Percentiles rank a stretch among this genome's conserved stretches.
These are phyloP conservation scores for Exophiala dermatitidis DNA, from an alignment of 2,329 filamentous ascomycete species.

Conservation along the genomic window DNA sequence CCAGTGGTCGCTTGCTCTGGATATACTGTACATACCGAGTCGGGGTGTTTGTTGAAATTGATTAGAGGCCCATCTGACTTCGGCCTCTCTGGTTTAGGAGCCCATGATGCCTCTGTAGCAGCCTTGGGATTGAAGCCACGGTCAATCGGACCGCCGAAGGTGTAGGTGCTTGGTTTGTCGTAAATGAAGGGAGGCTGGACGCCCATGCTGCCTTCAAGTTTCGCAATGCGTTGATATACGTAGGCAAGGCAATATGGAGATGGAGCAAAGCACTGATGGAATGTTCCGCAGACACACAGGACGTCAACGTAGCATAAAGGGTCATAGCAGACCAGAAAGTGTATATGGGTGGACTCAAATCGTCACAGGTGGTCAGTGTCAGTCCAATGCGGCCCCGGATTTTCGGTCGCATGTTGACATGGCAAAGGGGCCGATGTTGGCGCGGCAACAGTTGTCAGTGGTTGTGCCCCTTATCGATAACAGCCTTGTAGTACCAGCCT, in stretches of 20 bases:
- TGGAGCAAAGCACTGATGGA: conserved; percentile 4
- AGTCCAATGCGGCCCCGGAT: background rate
- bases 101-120: conserved; percentile 70
- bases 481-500: background rate
- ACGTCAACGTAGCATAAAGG: background rate
- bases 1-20: background rate
- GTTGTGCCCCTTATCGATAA: background rate
- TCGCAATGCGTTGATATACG: background rate
- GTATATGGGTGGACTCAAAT: background rate
- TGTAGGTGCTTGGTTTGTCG: conserved; percentile 48
- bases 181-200: conserved; percentile 67
- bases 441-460: background rate
- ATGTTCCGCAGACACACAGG: background rate
- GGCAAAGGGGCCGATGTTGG: background rate
- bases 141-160: conserved; percentile 47
- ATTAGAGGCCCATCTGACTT: conserved; percentile 70
- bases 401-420: background rate
- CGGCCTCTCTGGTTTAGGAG: conserved; percentile 53
- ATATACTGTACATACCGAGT: conserved; percentile 50
- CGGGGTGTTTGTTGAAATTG: conserved; percentile 77
- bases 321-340: background rate
- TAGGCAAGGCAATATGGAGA: background rate
- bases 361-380: background rate
- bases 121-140: conserved; percentile 77
- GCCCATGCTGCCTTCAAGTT: conserved; percentile 39